These are phyloP conservation scores for Lodderomyces theae DNA, from an alignment of 1,139 yeast genomes.

Conservation along the genomic window DNA sequence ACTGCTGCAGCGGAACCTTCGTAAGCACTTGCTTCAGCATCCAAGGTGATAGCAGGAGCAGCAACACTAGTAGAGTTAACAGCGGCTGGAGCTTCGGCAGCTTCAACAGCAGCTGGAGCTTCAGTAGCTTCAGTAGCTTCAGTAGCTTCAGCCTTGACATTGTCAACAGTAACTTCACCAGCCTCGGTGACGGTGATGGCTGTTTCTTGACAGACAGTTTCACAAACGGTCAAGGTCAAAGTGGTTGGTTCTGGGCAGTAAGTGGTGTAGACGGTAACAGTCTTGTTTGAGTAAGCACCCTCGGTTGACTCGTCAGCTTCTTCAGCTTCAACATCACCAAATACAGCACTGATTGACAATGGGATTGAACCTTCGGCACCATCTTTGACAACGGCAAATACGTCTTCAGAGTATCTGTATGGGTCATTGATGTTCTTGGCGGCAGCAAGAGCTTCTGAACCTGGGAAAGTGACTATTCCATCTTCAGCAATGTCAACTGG, in stretches of 20 bases:
- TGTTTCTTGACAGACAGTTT: slow-evolving; percentile 8
- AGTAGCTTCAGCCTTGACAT: not conserved
- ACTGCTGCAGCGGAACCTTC: slow-evolving; percentile 8
- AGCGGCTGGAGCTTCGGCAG: slow-evolving; percentile 7
- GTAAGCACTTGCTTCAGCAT: slow-evolving; percentile 1
- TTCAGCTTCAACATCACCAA: slow-evolving; percentile 15
- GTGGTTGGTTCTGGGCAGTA: slow-evolving; percentile 14
- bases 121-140: not conserved
- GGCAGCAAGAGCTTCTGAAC: slow-evolving; percentile 32
- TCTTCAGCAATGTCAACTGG: slow-evolving; percentile 18
- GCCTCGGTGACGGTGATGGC: slow-evolving; percentile 5
- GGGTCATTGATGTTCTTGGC: slow-evolving; percentile 44
- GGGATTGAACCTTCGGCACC: slow-evolving; percentile 19
- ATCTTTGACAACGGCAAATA: slow-evolving; percentile 24
- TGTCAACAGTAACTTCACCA: slow-evolving; percentile 7
- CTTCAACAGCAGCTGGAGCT: not conserved
- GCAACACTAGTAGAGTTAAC: slow-evolving; percentile 4
- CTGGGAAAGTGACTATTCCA: slow-evolving; percentile 28
- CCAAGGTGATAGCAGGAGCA: slow-evolving; percentile 7
- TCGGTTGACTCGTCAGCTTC: slow-evolving; percentile 8
- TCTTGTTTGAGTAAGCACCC: slow-evolving; percentile 4
- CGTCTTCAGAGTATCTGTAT: slow-evolving; percentile 30
- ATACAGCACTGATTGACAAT: slow-evolving; percentile 16
- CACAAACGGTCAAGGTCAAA: slow-evolving; percentile 12
- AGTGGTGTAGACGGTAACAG: slow-evolving; percentile 11